Evolutionary conservation across 2,329 filamentous ascomycete species (phyloP).

Genomic region (Plenodomus tracheiphilus): DNA sequence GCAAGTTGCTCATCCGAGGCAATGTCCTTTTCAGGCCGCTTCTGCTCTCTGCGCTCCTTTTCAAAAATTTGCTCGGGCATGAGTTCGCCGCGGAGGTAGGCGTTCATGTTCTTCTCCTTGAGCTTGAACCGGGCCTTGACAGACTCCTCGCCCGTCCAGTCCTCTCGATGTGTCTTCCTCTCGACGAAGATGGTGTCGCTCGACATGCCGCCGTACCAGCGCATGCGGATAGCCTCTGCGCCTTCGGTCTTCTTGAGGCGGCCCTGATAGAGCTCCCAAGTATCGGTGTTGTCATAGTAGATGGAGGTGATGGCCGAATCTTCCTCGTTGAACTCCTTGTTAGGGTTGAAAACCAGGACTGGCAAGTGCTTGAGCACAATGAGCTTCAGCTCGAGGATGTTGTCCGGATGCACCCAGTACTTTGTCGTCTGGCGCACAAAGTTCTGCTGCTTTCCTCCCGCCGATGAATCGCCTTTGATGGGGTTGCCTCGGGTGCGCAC

Average conservation of each 20-base stretch:
- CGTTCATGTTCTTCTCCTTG: slow-evolving; percentile 97
- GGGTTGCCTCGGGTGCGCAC: slow-evolving; percentile 93
- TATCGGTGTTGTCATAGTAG: slow-evolving; percentile 95
- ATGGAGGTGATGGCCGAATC: slow-evolving; percentile 97
- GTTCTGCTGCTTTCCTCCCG: slow-evolving; percentile 89
- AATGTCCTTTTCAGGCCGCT: slow-evolving; percentile 90
- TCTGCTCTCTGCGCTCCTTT: slow-evolving; percentile 92
- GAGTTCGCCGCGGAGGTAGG: slow-evolving; percentile 81
- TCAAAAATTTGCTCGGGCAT: slow-evolving; percentile 90
- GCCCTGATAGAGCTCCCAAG: slow-evolving; percentile 91
- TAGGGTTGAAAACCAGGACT: slow-evolving; percentile 94
- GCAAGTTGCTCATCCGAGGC: slow-evolving; percentile 88
- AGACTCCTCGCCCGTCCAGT: slow-evolving; percentile 99
- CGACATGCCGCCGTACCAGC: slow-evolving; percentile 98
- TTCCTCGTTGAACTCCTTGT: slow-evolving; percentile 89
- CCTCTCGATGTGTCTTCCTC: slow-evolving; percentile 95
- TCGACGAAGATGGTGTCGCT: slow-evolving; percentile 95
- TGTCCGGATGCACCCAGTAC: slow-evolving; percentile 99
- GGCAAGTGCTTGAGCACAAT: slow-evolving; percentile 97
- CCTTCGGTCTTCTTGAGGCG: slow-evolving; percentile 97
- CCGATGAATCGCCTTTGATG: slow-evolving; percentile 85
- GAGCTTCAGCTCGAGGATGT: slow-evolving; percentile 96
- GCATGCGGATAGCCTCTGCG: slow-evolving; percentile 90
- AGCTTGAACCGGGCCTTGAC: slow-evolving; percentile 94
- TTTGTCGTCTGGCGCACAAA: slow-evolving; percentile 98